phyloP scores from a whole-genome alignment of 208 protist species.

The Leishmania mexicana region DNA sequence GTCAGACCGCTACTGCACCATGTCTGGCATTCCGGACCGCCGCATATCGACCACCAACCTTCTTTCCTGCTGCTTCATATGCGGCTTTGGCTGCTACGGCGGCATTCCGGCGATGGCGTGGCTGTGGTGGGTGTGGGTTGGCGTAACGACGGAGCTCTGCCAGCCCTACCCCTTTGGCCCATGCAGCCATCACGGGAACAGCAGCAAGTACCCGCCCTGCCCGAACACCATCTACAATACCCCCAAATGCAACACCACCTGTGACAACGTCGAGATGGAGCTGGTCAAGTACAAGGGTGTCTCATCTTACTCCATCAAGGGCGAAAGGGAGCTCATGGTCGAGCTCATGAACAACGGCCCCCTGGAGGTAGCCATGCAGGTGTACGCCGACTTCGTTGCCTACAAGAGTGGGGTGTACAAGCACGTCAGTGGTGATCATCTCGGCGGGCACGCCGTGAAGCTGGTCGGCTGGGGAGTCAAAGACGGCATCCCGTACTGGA shows the following conservation, averaged over 20 bases:
- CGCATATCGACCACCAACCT: conserved; percentile 79
- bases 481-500: conserved; percentile 86
- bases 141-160: conserved; percentile 72
- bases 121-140: conserved; percentile 65
- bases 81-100: conserved; percentile 85
- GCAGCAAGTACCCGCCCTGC: conserved; percentile 63
- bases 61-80: conserved; percentile 79
- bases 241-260: conserved; percentile 74
- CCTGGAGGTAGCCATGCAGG: conserved; percentile 87
- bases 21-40: conserved; percentile 49
- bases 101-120: conserved; percentile 74
- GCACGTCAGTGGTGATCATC: conserved; percentile 59
- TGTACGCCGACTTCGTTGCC: conserved; percentile 91
- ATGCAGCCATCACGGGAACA: conserved; percentile 76
- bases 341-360: conserved; percentile 89
- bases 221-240: conserved; percentile 69
- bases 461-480: conserved; percentile 88
- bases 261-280: conserved; percentile 30
- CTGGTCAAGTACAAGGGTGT: conserved; percentile 57
- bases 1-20: conserved; percentile 90
- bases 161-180: conserved; percentile 84
- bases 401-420: conserved; percentile 93
- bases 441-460: conserved; percentile 88
- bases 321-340: conserved; percentile 71
- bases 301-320: conserved; percentile 48